Evolutionary conservation across 176 grass and related monocot species (phyloP), one percentile per base, ranked within the genome.

Genomic region (Poa annua): DNA sequence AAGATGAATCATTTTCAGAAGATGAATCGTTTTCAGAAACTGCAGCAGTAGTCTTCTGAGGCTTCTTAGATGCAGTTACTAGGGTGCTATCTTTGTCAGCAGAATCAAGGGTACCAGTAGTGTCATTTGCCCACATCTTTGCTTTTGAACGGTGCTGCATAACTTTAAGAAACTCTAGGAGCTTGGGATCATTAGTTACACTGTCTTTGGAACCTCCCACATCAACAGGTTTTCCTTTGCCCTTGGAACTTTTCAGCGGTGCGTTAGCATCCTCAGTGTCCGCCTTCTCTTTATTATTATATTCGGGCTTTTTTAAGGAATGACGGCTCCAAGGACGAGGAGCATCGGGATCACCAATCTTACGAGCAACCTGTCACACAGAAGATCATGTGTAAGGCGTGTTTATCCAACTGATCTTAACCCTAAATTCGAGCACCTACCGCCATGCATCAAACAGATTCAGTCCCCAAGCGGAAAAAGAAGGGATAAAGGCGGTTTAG

Each of bases 61-160:
- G 34, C 56, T 41, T 73, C 74, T 91, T 70, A 59, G 74, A 83
- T 78, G 74, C 72, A 74, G 74, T 65, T 54, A 39, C 61, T 80
- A 55, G 34, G 70, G 65, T 74, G 57, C 70, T 66, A 66, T 91
- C 90, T 88, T 88, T 75, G 42, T 52, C 71, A 64, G 71, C 51
- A 63, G 33, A 9, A 63, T 88, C 77, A 81, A 80, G 48, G 69
- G 51, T 59, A 91, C 69, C 80, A 5, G 54, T 71, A 39, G 93
- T 82, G 86, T 98, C 96, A 86, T 98, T 95, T 55, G 87, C 83
- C 96, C 96, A 98, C 83, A 95, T 89, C 85, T 98, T 90, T 48
- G 89, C 90, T 84, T 95, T 95, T 19, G 89, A 88, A 38, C 92
- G 92, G 45, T 91, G 85, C 74, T 98, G 90, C 96, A 98, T 98